phyloP scores from a whole-genome alignment of 106 monocot species.

The Dendrobium nobile region DNA sequence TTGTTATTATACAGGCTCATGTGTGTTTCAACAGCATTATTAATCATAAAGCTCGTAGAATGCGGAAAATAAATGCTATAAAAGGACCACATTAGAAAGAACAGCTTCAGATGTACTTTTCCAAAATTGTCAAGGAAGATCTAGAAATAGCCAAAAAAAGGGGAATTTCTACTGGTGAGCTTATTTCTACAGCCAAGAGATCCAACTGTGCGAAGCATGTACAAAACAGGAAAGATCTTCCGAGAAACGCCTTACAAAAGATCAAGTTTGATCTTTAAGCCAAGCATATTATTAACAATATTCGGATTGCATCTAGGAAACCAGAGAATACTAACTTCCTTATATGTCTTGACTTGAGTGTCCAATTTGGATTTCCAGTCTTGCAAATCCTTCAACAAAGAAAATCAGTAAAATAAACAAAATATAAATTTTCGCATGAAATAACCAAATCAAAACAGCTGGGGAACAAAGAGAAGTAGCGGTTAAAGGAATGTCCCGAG shows the following conservation, averaged over 20 bases:
- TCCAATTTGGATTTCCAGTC: conserved; percentile 53
- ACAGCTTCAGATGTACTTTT: background rate
- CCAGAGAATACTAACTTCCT: conserved; percentile 36
- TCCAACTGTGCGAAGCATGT: background rate
- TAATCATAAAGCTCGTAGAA: background rate
- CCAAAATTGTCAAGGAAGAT: background rate
- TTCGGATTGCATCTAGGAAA: background rate
- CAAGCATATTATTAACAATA: background rate
- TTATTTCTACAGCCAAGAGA: background rate
- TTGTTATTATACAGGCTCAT: background rate
- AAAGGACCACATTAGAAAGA: background rate
- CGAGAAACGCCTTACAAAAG: background rate
- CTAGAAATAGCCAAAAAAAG: background rate
- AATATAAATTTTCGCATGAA: background rate
- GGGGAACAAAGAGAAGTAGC: background rate
- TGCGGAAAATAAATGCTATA: background rate
- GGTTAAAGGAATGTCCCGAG: background rate
- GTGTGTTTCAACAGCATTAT: background rate
- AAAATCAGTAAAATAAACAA: background rate
- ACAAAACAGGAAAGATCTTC: background rate
- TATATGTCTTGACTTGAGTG: conserved; percentile 58
- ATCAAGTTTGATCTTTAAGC: background rate
- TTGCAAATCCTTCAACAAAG: conserved; percentile 42
- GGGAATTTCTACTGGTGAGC: background rate
- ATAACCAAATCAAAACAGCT: background rate